A percentile compares a stretch with the other conserved stretches of the same genome.
These are phyloP conservation scores for Phaeosphaeria sp. DNA, from an alignment of 2,329 filamentous ascomycete species.

Conservation along the genomic window DNA sequence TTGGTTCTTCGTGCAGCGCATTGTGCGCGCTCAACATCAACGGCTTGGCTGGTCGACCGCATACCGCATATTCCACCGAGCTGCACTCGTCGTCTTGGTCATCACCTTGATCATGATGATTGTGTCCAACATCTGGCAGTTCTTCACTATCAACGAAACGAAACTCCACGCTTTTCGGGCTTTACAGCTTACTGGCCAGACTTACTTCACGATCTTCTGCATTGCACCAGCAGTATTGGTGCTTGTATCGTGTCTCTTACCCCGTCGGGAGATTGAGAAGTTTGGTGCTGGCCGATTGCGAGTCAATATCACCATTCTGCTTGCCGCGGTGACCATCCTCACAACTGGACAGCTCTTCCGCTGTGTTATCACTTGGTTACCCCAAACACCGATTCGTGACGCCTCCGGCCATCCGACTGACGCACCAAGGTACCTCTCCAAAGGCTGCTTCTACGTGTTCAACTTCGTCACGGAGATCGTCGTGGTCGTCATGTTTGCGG, in stretches of 20 bases:
- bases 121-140: constrained; percentile 66
- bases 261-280: constrained; percentile 57
- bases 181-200: constrained; percentile 69
- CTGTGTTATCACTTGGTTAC: constrained; percentile 64
- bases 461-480: constrained; percentile 78
- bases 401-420: constrained; percentile 49
- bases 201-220: constrained; percentile 69
- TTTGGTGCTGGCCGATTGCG: constrained; percentile 73
- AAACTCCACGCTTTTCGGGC: constrained; percentile 63
- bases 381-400: constrained; percentile 53
- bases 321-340: constrained; percentile 63
- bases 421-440: constrained; percentile 72
- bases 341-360: constrained; percentile 77
- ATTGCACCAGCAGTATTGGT: constrained; percentile 70
- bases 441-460: constrained; percentile 79
- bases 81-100: constrained; percentile 62
- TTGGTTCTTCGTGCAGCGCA: constrained; percentile 77
- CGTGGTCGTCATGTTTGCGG: constrained; percentile 71
- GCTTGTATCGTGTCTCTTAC: constrained; percentile 54
- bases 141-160: constrained; percentile 68
- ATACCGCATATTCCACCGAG: constrained; percentile 57
- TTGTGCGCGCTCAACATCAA: constrained; percentile 77
- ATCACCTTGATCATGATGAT: constrained; percentile 71
- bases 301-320: constrained; percentile 71
- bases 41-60: constrained; percentile 70